Percentiles rank a stretch among this genome's conserved stretches.
These are phyloP conservation scores for Alternaria atra DNA, from an alignment of 2,329 filamentous ascomycete species.

Conservation along the genomic window DNA sequence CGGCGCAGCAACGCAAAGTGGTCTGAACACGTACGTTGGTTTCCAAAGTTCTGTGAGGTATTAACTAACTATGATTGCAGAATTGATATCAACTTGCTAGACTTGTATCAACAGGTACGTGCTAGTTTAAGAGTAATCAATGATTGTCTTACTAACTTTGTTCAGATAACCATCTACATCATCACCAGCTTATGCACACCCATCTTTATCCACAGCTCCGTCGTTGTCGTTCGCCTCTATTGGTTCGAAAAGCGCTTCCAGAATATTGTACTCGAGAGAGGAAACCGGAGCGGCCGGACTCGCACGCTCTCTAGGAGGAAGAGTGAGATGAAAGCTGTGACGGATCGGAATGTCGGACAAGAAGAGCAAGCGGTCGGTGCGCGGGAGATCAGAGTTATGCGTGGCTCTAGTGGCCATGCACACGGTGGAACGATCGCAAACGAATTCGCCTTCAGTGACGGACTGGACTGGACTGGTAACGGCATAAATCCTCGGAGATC, in stretches of 20 bases:
- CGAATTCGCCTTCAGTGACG: slow-evolving; percentile 54
- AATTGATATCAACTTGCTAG: slow-evolving; percentile 59
- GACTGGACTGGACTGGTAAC: slow-evolving; percentile 47
- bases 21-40: slow-evolving; percentile 75
- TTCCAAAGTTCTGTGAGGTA: not conserved
- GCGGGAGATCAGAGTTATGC: slow-evolving; percentile 72
- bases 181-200: slow-evolving; percentile 51
- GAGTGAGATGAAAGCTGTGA: slow-evolving; percentile 57
- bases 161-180: slow-evolving; percentile 54
- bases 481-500: slow-evolving; percentile 18
- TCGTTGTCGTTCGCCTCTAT: slow-evolving; percentile 92
- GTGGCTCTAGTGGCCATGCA: slow-evolving; percentile 60
- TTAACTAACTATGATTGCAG: slow-evolving; percentile 39
- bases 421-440: slow-evolving; percentile 69
- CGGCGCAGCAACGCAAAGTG: slow-evolving; percentile 89
- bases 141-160: not conserved
- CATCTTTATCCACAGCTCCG: slow-evolving; percentile 64
- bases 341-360: slow-evolving; percentile 55
- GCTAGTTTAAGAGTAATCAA: not conserved
- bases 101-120: slow-evolving; percentile 57
- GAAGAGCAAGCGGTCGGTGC: slow-evolving; percentile 71
- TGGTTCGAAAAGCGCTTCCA: slow-evolving; percentile 99
- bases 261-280: slow-evolving; percentile 78
- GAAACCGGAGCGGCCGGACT: slow-evolving; percentile 64
- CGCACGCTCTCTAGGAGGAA: slow-evolving; percentile 67